Conservation (phyloP, 352 stramenopile species). For the Pythium myriotylum region DNA sequence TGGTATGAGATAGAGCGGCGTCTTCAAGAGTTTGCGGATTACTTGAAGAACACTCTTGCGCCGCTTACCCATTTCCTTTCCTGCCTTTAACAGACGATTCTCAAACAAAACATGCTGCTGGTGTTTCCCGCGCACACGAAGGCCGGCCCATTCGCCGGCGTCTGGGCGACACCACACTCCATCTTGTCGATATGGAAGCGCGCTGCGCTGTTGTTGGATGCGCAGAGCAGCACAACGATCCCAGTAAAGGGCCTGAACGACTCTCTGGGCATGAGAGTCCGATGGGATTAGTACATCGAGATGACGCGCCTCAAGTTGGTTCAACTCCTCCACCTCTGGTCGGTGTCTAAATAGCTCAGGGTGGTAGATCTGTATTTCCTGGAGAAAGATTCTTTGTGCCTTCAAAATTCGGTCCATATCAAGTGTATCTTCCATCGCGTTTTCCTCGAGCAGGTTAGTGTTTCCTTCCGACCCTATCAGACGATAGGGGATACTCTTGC, state of each 20-base stretch:
- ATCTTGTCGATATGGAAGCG: conserved; percentile 47
- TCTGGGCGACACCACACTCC: conserved; percentile 78
- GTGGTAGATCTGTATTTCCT: conserved; percentile 66
- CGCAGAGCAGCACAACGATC: conserved; percentile 73
- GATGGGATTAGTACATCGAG: no score
- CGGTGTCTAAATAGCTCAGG: conserved; percentile 35
- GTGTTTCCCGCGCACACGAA: conserved; percentile 62
- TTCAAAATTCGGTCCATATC: conserved; percentile 50
- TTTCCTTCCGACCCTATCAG: conserved; percentile 13
- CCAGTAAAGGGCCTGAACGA: conserved; percentile 81
- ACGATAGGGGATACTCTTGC: conserved; percentile 24
- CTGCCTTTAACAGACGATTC: conserved; percentile 46
- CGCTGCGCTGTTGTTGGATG: conserved; percentile 52
- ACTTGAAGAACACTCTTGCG: conserved; percentile 47
- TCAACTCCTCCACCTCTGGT: neutral
- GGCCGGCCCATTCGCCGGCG: conserved; percentile 66
- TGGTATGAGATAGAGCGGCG: conserved; percentile 56
- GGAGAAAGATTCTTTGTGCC: conserved; percentile 58
- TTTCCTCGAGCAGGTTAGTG: conserved; percentile 16
- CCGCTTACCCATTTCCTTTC: conserved; percentile 57
- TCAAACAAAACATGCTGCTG: conserved; percentile 76
- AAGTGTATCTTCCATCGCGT: conserved; percentile 35
- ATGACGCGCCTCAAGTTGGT: neutral
- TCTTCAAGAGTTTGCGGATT: conserved; percentile 59
- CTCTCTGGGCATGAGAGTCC: neutral